Base-by-base conservation (phyloP, 495 filamentous ascomycete genomes). In the Aspergillus ellipticus region DNA sequence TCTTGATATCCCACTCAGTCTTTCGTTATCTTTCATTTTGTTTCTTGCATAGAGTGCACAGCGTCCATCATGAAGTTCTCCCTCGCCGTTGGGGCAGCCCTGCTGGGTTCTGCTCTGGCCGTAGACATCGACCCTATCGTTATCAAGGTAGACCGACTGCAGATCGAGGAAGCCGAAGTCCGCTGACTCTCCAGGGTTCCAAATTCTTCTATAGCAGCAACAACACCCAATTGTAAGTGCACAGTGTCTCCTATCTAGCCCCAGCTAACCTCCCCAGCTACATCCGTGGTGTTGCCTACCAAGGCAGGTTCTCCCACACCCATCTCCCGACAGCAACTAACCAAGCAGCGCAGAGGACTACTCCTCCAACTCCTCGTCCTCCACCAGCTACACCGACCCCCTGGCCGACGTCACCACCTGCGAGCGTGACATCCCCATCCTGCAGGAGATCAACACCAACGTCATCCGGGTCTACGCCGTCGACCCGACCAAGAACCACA, bases 381-480 rank as follows among this genome's bases (percentile, higher is more conserved):
- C 42, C 17, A 78, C 76, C 59, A 69, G 50, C 54, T 85, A 80
- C 71, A 75, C 62, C 28, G 84, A 87, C 58, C 91, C 93, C 47
- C 80, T 97, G 22, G 81, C 89, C 53, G 80, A 95, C 69, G 67
- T 64, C 20, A 67, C 74, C 17, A 67, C 70, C 51, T 96, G 92
- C 77, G 74, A 78, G 55, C 87, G 91, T 53, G 93, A 97, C 66
- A 74, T 97, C 22, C 89, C 89, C 8, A 78, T 85, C 53, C 82
- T 97, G 19, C 56, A 81, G 63, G 77, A 88, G 61, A 78, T 96
- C 24, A 76, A 79, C 29, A 90, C 91, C 61, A 97, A 97, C 75
- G 82, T 83, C 31, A 91, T 97, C 65, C 93, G 93, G 66, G 89
- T 90, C 7, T 97, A 97, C 70, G 91, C 91, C 55, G 82, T 97